Base-by-base conservation (phyloP, 805 yeast species). In the Pichia ethanolica region DNA sequence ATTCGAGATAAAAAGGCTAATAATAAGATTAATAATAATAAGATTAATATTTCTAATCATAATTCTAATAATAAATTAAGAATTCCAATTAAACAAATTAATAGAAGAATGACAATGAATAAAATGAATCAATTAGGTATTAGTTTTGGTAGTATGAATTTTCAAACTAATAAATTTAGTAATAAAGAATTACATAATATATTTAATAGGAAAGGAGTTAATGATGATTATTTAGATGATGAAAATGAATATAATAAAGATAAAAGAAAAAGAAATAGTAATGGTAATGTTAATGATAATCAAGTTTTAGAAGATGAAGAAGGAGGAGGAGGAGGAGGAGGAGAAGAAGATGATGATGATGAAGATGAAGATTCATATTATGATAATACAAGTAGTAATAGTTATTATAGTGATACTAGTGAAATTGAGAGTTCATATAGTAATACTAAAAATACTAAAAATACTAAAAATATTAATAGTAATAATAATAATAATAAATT, bases 81-180 rank as follows among this genome's bases (percentile, higher is more conserved):
- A n/a, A 3, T 35, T 12, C 8, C 10, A 34, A 34, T 9, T 5
- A 6, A 34, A 13, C 7, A 11, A 8, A 12, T 25, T 9, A 45
- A n/a, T 7, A 14, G 41, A 20, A 35, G 47, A 3, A 38, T 48
- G 51, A 44, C 51, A 8, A 48, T 48, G 51, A 44, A 38, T 32
- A 45, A 44, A 35, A 41, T 53, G 12, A 47, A 43, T 33, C 51
- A 50, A 28, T 14, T 53, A 35, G 55, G 55, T 7, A 33, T 53
- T 35, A 48, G 52, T 28, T 35, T 49, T 35, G 55, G 53, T n/a
- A 28, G 28, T 7, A 49, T 49, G 55, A 50, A 49, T 26, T 36
- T 52, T 28, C 48, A 42, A 6, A 45, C 51, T 5, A 52, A 52
- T 32, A 46, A 46, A 20, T 49, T 52, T 28, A 46, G 44, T n/a